Evolutionary conservation across 345 rosid genomes (phyloP).

Genomic region (Camelina hispida): DNA sequence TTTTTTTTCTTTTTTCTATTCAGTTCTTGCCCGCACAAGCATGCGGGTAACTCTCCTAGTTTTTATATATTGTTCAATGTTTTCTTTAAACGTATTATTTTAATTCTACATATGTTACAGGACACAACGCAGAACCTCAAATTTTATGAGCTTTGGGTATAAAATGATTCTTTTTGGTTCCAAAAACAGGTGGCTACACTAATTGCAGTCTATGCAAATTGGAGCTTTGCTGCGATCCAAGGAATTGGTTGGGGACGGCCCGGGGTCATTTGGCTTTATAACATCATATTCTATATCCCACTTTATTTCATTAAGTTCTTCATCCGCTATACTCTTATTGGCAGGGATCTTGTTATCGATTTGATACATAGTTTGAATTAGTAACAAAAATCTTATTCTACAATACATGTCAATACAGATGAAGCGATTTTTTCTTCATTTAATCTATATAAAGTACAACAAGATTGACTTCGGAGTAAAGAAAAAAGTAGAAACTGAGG

Average conservation of each 20-base stretch:
- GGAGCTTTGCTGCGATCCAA: slow-evolving; percentile 95
- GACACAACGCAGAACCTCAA: neutral
- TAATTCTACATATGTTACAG: too few relatives aligned
- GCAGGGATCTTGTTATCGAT: too few relatives aligned
- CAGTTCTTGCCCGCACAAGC: too few relatives aligned
- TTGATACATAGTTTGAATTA: slow-evolving; percentile 1
- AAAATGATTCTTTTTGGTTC: slow-evolving; percentile 11
- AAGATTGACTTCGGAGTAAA: neutral
- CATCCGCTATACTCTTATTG: too few relatives aligned
- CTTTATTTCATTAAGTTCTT: slow-evolving; percentile 54
- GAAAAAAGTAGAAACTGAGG: slow-evolving; percentile 1
- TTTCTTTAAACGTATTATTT: too few relatives aligned
- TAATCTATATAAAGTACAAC: slow-evolving; percentile 4
- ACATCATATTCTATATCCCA: slow-evolving; percentile 81
- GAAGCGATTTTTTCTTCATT: slow-evolving; percentile 14
- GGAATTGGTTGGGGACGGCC: slow-evolving; percentile 99
- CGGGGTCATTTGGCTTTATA: slow-evolving; percentile 96
- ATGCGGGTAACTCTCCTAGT: too few relatives aligned
- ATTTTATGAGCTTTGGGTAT: neutral
- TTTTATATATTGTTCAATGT: too few relatives aligned
- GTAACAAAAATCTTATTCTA: slow-evolving; percentile 6
- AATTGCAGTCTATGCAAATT: slow-evolving; percentile 92
- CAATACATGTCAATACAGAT: slow-evolving; percentile 2
- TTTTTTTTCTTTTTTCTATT: too few relatives aligned
- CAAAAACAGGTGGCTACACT: slow-evolving; percentile 78